Evolutionary conservation across 176 grass and related monocot genomes (phyloP), one percentile per base, ranked within the genome.

Genomic region (Otatea glauca): DNA sequence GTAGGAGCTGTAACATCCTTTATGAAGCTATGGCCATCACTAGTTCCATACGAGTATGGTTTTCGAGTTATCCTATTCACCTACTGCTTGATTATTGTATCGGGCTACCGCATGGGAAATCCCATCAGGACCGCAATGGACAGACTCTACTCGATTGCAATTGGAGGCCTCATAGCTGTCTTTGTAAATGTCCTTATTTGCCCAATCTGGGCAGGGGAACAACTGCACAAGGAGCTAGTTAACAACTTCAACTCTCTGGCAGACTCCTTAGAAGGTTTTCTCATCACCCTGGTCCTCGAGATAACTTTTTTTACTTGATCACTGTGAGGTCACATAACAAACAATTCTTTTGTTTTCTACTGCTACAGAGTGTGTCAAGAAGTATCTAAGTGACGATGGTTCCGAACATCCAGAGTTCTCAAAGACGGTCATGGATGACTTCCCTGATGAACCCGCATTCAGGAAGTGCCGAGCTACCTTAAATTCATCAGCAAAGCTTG

Each of bases 61-160:
- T 93, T 97, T 80, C 59, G 94, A 70, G 94, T 97, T 67, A 93
- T 83, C 73, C 94, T 97, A 65, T 93, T 97, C 87, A 97, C 91
- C 32, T 97, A 89, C 69, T 97, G 94, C 71, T 79, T 97, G 82
- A 93, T 97, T 51, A 92, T 97, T 75, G 89, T 86, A 58, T 97
- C 91, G 20, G 91, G 94, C 53, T 97, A 97, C 80, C 88, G 89
- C 14, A 93, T 92, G 91, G 94, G 94, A 61, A 93, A 91, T 66
- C 91, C 94, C 15, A 84, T 91, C 37, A 87, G 82, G 69, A 97
- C 82, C 25, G 91, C 85, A 50, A 97, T 97, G 91, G 78, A 86
- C 24, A 90, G 91, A 37, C 89, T 97, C 68, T 97, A 90, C 81
- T 93, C 94, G 14, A 97, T 97, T 69, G 94, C 94, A 29, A 93